Evolutionary conservation across 1,284 basidiomycete species (phyloP).

Genomic region (Naganishia albida): DNA sequence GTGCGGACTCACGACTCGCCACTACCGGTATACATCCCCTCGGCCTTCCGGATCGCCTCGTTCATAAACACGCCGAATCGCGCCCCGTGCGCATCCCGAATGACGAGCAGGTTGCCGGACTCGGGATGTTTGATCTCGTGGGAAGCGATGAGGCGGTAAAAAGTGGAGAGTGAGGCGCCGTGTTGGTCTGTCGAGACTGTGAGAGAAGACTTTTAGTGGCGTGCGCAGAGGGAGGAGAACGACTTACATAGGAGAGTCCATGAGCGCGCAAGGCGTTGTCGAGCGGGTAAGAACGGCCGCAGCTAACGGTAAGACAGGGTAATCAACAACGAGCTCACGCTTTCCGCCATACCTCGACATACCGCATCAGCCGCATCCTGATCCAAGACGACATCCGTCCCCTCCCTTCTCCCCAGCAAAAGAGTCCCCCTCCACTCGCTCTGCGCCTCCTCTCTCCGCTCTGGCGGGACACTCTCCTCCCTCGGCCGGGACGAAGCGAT

Average conservation of each 20-base stretch:
- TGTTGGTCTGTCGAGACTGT: conserved; percentile 83
- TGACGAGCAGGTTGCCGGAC: conserved; percentile 60
- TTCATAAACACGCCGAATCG: conserved; percentile 80
- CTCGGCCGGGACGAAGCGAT: too few species aligned
- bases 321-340: neutral
- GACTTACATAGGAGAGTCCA: conserved; percentile 79
- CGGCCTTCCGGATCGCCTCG: conserved; percentile 64
- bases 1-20: conserved; percentile 72
- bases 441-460: conserved; percentile 41
- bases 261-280: conserved; percentile 71
- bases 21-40: conserved; percentile 73
- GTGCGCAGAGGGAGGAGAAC: neutral
- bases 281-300: conserved; percentile 71
- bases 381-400: conserved; percentile 62
- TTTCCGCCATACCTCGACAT: conserved; percentile 56
- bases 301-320: conserved; percentile 60
- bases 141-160: conserved; percentile 68
- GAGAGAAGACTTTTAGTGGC: neutral
- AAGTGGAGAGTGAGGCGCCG: conserved; percentile 85
- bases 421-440: conserved; percentile 47
- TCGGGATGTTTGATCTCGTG: conserved; percentile 44
- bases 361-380: conserved; percentile 60
- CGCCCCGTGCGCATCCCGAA: conserved; percentile 64
- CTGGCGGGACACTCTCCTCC: neutral
- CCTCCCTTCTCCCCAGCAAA: conserved; percentile 60